Evolutionary conservation across 2,329 filamentous ascomycete genomes (phyloP).

Genomic region (Pezicula neosporulosa): DNA sequence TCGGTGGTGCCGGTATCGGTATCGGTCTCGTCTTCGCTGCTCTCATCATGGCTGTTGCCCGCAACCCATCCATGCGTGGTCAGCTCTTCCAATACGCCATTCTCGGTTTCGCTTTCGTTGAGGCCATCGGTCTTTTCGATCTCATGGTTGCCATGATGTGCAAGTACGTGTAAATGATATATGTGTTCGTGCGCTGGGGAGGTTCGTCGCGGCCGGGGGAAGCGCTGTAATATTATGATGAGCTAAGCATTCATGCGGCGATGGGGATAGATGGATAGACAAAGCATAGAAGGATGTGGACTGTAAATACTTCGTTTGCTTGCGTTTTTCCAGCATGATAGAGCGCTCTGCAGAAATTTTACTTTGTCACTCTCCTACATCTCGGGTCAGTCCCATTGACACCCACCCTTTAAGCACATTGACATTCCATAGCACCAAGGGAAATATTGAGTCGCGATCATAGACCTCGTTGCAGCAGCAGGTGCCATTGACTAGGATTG

Average conservation of each 20-base stretch:
- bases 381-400: no score
- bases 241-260: not conserved
- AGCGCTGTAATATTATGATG: slow-evolving; percentile 2
- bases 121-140: slow-evolving; percentile 86
- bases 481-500: no score
- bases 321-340: not conserved
- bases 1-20: slow-evolving; percentile 90
- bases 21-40: slow-evolving; percentile 92
- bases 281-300: not conserved
- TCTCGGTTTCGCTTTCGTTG: slow-evolving; percentile 93
- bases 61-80: slow-evolving; percentile 91
- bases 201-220: not conserved
- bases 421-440: no score
- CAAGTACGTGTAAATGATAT: slow-evolving; percentile 62
- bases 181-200: not conserved
- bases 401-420: no score
- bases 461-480: no score
- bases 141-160: slow-evolving; percentile 92
- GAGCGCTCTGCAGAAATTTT: slow-evolving; percentile 1
- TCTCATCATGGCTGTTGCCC: slow-evolving; percentile 84
- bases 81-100: slow-evolving; percentile 97
- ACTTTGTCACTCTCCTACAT: not conserved
- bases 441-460: no score
- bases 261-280: not conserved
- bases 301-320: not conserved